Evolutionary conservation across 805 yeast genomes (phyloP), one percentile per base, ranked within the genome.

Genomic region (Wickerhamiella occidentalis): DNA sequence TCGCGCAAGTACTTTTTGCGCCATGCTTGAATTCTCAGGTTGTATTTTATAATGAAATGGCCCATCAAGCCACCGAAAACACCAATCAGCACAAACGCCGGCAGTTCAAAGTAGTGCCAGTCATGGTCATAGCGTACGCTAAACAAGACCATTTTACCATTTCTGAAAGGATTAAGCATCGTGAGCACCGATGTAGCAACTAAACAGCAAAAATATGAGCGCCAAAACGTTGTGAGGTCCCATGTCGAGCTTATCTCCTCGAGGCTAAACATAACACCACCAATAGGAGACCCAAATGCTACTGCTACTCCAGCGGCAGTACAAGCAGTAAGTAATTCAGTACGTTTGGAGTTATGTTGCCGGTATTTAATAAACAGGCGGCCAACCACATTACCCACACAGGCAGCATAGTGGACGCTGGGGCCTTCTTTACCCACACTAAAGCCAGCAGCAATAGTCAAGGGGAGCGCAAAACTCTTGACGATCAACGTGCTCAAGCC

Each of bases 241-340:
- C 86, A 82, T 37, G 76, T 75, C 28, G 80, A 72, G 0, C 92
- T 77, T 26, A 92, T 86, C 58, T 92, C 98, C 62, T 92, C 99
- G 52, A 92, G 75, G 11, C 94, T 79, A 63, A 94, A 92, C 36
- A 92, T 66, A 1, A 92, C 97, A 13, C 99, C 99, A 29, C 99
- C 99, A 35, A 58, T 56, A 7, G 51, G 51, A 17, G 51, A 45
- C 1, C 41, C 41, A 28, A 92, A 92, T 0, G 97, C 98, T 7
- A 92, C 97, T 0, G 97, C 97, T 7, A 92, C 97, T 48, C 99
- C 99, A 1, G 98, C 95, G 2, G 96, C 97, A 8, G 96, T 76
- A 3, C 95, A 82, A 0, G 98, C 96, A 0, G 90, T 79, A 48
- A 92, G 67, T 48, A 82, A 76, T 54, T 83, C 88, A 23, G 71